Base-by-base conservation (phyloP, 495 filamentous ascomycete genomes). In the Penicillium nucicola region DNA sequence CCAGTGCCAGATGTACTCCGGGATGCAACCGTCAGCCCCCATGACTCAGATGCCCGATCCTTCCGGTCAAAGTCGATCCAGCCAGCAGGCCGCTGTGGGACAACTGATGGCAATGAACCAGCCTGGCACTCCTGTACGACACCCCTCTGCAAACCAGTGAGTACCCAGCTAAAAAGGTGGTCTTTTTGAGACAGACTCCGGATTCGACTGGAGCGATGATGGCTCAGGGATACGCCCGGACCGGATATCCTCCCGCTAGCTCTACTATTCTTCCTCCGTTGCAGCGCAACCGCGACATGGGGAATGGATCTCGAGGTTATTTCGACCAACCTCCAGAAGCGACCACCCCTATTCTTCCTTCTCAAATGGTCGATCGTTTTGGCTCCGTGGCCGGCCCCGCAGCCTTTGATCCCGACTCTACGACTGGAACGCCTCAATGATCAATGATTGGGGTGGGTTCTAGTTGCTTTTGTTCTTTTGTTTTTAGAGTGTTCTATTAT, bases 41-140 rank as follows among this genome's bases (percentile, higher is more conserved):
- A 60, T 74, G 42, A 52, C 71, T 18, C 67, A 69, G 46, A 69
- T 72, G 61, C 55, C 66, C 39, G 69, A 74, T 53, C 67, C 70
- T n/a, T 63, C 61, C 15, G 58, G 57, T 11, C 70, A 73, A 46
- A 55, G 56, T 36, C 67, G 71, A 30, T 50, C 65, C 14, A 66
- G 61, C 47, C 71, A 74, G 36, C 69, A 74, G 50, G 69, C 71
- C 17, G 58, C 70, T 1, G 70, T 74, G 64, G 69, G 70, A 53
- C 66, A 68, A 42, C 36, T 74, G 43, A 69, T 71, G 51, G 62
- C 67, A 50, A 69, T 70, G 61, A 72, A 71, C 42, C 67, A 65
- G 53, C 64, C 69, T 55, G 67, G 67, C 38, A 74, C 71, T 51
- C 71, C 71, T 66, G 71, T 74, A 74, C 64, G 71, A 55, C 62